Base-by-base conservation (phyloP, 129 eudicot species). In the Flaveria linearis region DNA sequence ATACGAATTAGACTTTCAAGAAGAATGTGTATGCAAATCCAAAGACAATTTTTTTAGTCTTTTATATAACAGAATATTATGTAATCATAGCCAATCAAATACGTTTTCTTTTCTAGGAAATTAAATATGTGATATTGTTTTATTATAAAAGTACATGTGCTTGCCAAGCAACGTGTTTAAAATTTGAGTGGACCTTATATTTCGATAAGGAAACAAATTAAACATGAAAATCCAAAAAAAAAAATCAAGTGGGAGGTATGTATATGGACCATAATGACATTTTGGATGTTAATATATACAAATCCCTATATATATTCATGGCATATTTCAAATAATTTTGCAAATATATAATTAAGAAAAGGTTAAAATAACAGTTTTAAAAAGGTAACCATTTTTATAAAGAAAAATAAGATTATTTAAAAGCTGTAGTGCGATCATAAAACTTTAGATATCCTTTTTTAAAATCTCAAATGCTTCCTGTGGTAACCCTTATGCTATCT, bases 121-220 rank as follows among this genome's bases (percentile, higher is more conserved):
- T 7, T 36, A 65, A 43, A 41, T 41, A 68, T 20, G 20, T 45
- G 16, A 68, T 9, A 20, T 17, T 43, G 49, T 22, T 68, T 69
- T 22, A 20, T 12, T 51, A 26, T 9, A 39, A 36, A 26, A 9
- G 23, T 49, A 49, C 42, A 51, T 50, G 75, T 47, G 61, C 58
- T 71, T 26, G 26, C 75, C 45, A 51, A 26, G 62, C 11, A 71
- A 12, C 30, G 11, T 71, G 26, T 50, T 71, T 50, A 26, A 17
- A 28, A 6, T 50, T 50, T 26, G 11, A 47, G 74, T 69, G 74
- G 60, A 69, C 74, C 60, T 16, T 51, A 47, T 71, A 47, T 71
- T 51, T 51, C 28, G n/a, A 17, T 33, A 25, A 28, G 13, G 9
- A 71, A 28, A 17, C 14, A 65, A 33, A 71, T 8, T 9, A 49